A percentile compares a stretch with the other conserved stretches of the same genome.
These are phyloP conservation scores for Candida endomychidarum DNA, from an alignment of 805 yeast genomes.

Conservation along the genomic window DNA sequence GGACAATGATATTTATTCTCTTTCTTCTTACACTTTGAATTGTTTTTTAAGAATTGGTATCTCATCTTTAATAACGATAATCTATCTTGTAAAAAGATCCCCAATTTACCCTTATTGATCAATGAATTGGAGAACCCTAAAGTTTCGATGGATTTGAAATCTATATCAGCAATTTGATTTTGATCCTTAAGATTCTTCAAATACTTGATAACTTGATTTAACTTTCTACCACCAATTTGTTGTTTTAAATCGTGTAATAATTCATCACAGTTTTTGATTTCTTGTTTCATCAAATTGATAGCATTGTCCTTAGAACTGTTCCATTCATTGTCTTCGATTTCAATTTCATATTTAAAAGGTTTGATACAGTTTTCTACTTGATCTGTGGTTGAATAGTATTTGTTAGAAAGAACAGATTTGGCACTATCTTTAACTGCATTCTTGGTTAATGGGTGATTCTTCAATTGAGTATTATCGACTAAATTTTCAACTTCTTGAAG, in stretches of 20 bases:
- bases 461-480: conserved; percentile 70
- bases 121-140: conserved; percentile 80
- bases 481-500: conserved; percentile 74
- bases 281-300: conserved; percentile 72
- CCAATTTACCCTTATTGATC: conserved; percentile 78
- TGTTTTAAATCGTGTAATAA: conserved; percentile 59
- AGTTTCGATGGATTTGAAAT: conserved; percentile 59
- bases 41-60: conserved; percentile 64
- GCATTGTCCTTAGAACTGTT: conserved; percentile 75
- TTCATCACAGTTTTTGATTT: conserved; percentile 74
- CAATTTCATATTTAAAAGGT: conserved; percentile 96
- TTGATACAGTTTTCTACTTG: conserved; percentile 98
- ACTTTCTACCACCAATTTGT: conserved; percentile 79
- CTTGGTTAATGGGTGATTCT: conserved; percentile 83
- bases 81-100: conserved; percentile 75
- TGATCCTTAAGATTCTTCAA: conserved; percentile 49
- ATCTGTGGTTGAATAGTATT: conserved; percentile 91
- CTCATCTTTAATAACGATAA: conserved; percentile 69
- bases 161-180: conserved; percentile 29
- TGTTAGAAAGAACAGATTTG: conserved; percentile 66
- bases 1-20: conserved; percentile 91
- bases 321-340: conserved; percentile 96
- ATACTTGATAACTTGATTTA: conserved; percentile 79
- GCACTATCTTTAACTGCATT: conserved; percentile 85
- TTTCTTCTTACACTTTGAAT: conserved; percentile 72